Percentiles rank a stretch among this genome's conserved stretches.
These are phyloP conservation scores for Trichocomaceae sp. DNA, from an alignment of 2,329 filamentous ascomycete genomes.

Conservation along the genomic window DNA sequence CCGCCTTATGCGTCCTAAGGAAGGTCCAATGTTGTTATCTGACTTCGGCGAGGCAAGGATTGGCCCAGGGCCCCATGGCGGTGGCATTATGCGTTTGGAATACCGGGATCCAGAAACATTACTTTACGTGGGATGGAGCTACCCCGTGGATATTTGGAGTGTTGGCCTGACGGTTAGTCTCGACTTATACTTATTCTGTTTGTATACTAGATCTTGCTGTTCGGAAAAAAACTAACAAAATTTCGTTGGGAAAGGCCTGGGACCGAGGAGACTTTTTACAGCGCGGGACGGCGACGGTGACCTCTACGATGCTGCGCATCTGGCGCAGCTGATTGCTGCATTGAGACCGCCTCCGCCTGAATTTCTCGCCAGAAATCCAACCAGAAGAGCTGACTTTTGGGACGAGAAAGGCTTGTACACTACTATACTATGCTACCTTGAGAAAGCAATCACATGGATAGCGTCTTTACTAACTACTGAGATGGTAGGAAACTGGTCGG, in stretches of 20 bases:
- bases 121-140: slow-evolving; percentile 33
- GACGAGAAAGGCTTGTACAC: neutral
- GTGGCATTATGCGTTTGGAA: slow-evolving; percentile 37
- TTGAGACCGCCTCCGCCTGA: slow-evolving; percentile 3
- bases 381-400: slow-evolving; percentile 1
- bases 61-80: slow-evolving; percentile 29
- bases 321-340: slow-evolving; percentile 3
- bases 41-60: slow-evolving; percentile 33
- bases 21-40: slow-evolving; percentile 17
- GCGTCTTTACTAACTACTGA: neutral
- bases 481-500: neutral
- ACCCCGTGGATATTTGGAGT: slow-evolving; percentile 38
- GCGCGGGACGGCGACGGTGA: slow-evolving; percentile 1
- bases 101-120: slow-evolving; percentile 39
- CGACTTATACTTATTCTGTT: neutral
- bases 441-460: neutral
- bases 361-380: neutral
- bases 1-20: slow-evolving; percentile 23
- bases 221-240: neutral
- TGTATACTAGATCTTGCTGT: neutral
- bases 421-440: too few species aligned
- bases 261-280: neutral
- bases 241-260: neutral
- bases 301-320: slow-evolving; percentile 1
- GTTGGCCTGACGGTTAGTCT: slow-evolving; percentile 28